Evolutionary conservation across 306 rosid genomes (phyloP).

Genomic region (Begonia masoniana): DNA sequence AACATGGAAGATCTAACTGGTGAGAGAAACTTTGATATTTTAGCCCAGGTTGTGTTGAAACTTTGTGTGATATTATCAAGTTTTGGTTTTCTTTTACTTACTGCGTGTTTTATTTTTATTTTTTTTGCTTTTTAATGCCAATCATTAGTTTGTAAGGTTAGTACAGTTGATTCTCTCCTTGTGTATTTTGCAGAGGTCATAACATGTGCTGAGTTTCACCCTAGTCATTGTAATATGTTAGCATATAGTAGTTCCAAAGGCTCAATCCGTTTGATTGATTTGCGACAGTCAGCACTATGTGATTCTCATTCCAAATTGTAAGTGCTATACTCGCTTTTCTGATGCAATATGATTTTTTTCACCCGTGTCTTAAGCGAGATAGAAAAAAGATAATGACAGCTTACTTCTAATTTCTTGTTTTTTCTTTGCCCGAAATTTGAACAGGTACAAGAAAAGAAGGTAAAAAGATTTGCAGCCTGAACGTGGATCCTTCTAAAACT

Average conservation of each 20-base stretch:
- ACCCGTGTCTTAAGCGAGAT: too few relatives aligned
- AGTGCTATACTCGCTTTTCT: constrained; percentile 7
- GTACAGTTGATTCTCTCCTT: too few relatives aligned
- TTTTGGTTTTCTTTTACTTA: too few relatives aligned
- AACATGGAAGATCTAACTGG: constrained; percentile 99
- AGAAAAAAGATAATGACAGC: too few relatives aligned
- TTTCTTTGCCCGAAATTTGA: constrained; percentile 1
- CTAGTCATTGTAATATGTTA: constrained; percentile 77
- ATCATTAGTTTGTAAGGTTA: too few relatives aligned
- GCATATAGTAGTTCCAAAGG: constrained; percentile 99
- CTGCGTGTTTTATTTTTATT: too few relatives aligned
- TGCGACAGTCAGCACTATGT: constrained; percentile 96
- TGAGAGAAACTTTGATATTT: constrained; percentile 8
- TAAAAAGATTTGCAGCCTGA: constrained; percentile 47
- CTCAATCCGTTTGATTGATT: constrained; percentile 85
- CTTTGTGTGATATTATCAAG: too few relatives aligned
- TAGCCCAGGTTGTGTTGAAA: too few relatives aligned
- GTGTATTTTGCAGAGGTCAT: constrained; percentile 68
- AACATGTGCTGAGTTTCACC: constrained; percentile 98
- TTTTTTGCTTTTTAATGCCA: too few relatives aligned
- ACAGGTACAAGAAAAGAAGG: constrained; percentile 27
- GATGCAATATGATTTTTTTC: too few relatives aligned
- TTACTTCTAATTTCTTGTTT: not conserved
- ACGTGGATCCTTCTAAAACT: constrained; percentile 30
- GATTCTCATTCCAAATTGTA: constrained; percentile 92